phyloP scores from a whole-genome alignment of 345 rosid genomes.

The Melastoma malabathricum region DNA sequence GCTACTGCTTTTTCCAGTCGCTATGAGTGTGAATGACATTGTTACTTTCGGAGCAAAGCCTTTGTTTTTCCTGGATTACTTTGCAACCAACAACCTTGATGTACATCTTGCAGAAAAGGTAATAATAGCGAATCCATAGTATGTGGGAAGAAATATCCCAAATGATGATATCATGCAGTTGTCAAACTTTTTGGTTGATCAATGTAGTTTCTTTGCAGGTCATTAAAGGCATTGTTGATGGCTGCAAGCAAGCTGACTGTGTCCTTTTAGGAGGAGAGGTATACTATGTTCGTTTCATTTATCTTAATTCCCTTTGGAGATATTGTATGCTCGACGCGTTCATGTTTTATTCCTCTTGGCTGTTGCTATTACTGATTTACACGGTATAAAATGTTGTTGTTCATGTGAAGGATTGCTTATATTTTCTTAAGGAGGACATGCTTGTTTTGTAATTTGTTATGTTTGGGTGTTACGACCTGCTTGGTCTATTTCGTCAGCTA shows the following conservation, averaged over 20 bases:
- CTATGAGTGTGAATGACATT: slow-evolving; percentile 97
- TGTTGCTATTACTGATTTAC: too few relatives aligned
- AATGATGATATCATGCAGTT: not conserved
- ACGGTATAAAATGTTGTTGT: too few relatives aligned
- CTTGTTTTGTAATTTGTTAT: too few relatives aligned
- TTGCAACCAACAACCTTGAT: slow-evolving; percentile 83
- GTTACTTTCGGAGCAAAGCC: slow-evolving; percentile 95
- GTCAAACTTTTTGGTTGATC: not conserved
- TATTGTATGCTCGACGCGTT: too few relatives aligned
- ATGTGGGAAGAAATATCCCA: not conserved
- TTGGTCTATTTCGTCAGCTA: too few relatives aligned
- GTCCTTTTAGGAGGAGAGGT: slow-evolving; percentile 95
- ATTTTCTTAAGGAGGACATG: too few relatives aligned
- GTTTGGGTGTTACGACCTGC: too few relatives aligned
- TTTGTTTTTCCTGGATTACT: slow-evolving; percentile 85
- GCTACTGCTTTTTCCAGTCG: slow-evolving; percentile 38
- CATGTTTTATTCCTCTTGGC: too few relatives aligned
- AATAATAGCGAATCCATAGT: not conserved
- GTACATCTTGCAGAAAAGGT: slow-evolving; percentile 98
- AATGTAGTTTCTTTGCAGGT: slow-evolving; percentile 28
- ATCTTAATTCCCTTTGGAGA: not conserved
- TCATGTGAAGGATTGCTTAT: too few relatives aligned
- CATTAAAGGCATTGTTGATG: slow-evolving; percentile 85
- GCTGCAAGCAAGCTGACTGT: slow-evolving; percentile 75
- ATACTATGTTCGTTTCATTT: slow-evolving; percentile 2